Base-by-base conservation (phyloP, 805 yeast genomes). In the Teunomyces lycoperdinae region DNA sequence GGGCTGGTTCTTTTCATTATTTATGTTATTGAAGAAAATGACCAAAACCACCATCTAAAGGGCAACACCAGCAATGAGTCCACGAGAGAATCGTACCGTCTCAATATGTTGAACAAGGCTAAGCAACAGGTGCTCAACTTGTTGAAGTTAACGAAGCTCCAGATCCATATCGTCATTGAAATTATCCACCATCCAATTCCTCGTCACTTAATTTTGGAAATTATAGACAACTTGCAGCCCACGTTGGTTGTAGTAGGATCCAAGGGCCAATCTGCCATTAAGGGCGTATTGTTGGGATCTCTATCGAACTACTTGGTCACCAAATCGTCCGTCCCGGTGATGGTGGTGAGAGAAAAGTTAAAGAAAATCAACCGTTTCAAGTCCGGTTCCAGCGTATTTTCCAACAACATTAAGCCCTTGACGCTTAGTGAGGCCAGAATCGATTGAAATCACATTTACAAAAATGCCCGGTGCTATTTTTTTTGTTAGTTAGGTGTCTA, bases 1-100 rank as follows among this genome's bases (percentile, higher is more conserved):
- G 94, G 94, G 0, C 86, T 89, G 46, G 89, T 90, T 0, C 66
- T 90, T 46, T 88, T 87, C 61, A 79, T 89, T 16, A 81, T 89
- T 24, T 79, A 80, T 54, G 84, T 80, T 9, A 73, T 77, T 48
- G 84, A 79, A 55, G 78, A 73, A 14, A 72, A 63, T 51, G 77
- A 72, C 51, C 55, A 53, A 46, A 71, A 73, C 53, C 77, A 71
- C 52, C 67, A 70, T 46, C 58, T 72, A 52, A 73, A 73, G 53
- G 73, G 73, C 9, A 70, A 67, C 49, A 54, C 69, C 13, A 56
- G 57, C 40, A 65, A 61, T 49, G 77, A 73, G 53, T 50, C 66
- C 5, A 54, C 66, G 9, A 52, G 76, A 43, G 78, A 72, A 54
- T 58, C 55, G 9, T 59, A 66, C 42, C 53, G 78, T 41, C 54